A percentile compares a stretch with the other conserved stretches of the same genome.
phyloP scores from a whole-genome alignment of 257 asterid species.

The Linderniella brevidens region DNA sequence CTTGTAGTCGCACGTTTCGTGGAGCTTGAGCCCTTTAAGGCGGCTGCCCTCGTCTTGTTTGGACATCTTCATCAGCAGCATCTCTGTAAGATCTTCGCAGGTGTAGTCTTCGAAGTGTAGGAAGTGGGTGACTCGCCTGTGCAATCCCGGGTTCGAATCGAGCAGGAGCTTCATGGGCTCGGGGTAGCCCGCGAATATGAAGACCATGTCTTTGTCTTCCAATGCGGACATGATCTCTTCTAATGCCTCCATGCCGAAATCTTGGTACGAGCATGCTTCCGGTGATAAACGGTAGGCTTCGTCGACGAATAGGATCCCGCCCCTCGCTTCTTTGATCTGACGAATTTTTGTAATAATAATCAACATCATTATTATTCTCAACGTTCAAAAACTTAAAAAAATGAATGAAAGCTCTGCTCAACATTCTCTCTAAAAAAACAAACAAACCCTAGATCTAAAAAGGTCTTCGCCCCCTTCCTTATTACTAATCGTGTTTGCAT shows the following conservation, averaged over 20 bases:
- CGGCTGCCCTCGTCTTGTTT: slow-evolving; percentile 30
- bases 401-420: too few species aligned
- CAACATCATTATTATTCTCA: too few species aligned
- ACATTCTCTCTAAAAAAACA: too few species aligned
- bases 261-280: slow-evolving; percentile 65
- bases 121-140: slow-evolving; percentile 81
- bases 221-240: slow-evolving; percentile 92
- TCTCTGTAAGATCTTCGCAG: slow-evolving; percentile 49
- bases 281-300: slow-evolving; percentile 87
- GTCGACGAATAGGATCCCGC: slow-evolving; percentile 85
- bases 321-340: slow-evolving; percentile 79
- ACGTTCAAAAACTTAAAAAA: background rate
- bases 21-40: slow-evolving; percentile 66
- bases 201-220: slow-evolving; percentile 79
- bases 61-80: slow-evolving; percentile 57
- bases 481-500: too few species aligned
- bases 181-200: slow-evolving; percentile 87
- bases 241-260: slow-evolving; percentile 77
- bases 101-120: slow-evolving; percentile 68
- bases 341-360: background rate
- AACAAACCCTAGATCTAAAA: too few species aligned
- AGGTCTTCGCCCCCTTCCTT: too few species aligned
- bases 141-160: slow-evolving; percentile 69
- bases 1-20: slow-evolving; percentile 39
- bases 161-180: slow-evolving; percentile 89